Evolutionary conservation across 2,329 filamentous ascomycete genomes (phyloP), one percentile per base, ranked within the genome.

Genomic region (Aspergillus sp.): DNA sequence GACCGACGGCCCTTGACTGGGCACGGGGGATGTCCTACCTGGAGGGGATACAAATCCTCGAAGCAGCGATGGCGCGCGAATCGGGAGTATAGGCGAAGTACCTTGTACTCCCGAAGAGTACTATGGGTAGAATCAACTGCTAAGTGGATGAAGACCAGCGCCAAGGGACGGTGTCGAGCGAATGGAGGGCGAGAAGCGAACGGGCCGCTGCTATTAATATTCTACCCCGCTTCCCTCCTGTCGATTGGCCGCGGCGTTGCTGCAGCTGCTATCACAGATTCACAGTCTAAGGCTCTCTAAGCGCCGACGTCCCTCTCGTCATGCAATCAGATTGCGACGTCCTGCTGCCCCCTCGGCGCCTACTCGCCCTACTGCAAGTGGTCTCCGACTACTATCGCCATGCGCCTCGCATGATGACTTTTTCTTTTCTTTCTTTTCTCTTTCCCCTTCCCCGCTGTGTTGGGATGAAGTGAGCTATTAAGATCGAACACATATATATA

Each of bases 211-310:
- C 31, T 32, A 32, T 32, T 32, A 32, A 32, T 32, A 32, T 32
- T 14, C 31, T 32, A 56, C 12, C 20, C 32, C 22, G 46, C 32
- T 31, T 14, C 12, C 4, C 49, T n/a, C 45, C 31, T 39, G 42
- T 46, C 42, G 49, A 52, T 56, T 31, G 53, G 49, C 20, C n/a
- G 53, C n/a, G 49, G 14, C 9, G 11, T 14, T 56, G 39, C 59
- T 61, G 56, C 59, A 61, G 49, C 26, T 42, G 46, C 56, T 56
- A 61, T 61, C 59, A 61, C 59, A 52, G 24, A 20, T 26, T 52
- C 52, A 54, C 52, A 29, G 36, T 14, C 52, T 46, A 54, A 42
- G 20, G 49, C 49, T 36, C 59, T 49, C 24, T 56, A 53, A 58
- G 56, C 59, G 59, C 59, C 52, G 31, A 53, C 49, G n/a, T 10